A percentile compares a stretch with the other conserved stretches of the same genome.
Evolutionary conservation across 2,329 filamentous ascomycete species (phyloP).

Genomic region (Immersiporthe knoxdaviesiana): DNA sequence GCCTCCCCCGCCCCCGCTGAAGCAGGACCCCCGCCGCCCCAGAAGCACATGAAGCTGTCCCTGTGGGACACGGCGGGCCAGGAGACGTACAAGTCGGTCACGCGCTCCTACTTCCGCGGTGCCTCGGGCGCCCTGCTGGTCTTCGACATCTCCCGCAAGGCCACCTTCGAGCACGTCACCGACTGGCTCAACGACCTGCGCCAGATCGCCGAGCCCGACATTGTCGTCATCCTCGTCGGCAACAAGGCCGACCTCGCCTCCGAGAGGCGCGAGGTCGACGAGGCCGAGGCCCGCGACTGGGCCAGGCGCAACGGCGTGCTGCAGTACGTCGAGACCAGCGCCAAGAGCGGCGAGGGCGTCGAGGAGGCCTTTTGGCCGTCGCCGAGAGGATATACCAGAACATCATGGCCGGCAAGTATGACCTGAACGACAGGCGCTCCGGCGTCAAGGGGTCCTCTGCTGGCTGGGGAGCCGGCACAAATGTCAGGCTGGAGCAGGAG

Average conservation of each 20-base stretch:
- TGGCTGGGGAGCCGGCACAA: slow-evolving; percentile 45
- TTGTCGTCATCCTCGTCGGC: slow-evolving; percentile 91
- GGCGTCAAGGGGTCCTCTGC: slow-evolving; percentile 79
- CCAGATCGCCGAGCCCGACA: slow-evolving; percentile 93
- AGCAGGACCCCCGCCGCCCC: slow-evolving; percentile 40
- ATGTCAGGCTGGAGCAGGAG: slow-evolving; percentile 50
- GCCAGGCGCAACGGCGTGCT: slow-evolving; percentile 82
- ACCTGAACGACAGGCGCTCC: slow-evolving; percentile 88
- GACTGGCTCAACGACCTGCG: slow-evolving; percentile 93
- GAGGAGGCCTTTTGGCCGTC: slow-evolving; percentile 92
- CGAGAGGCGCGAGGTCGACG: slow-evolving; percentile 78
- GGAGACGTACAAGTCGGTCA: slow-evolving; percentile 97
- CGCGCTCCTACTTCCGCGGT: slow-evolving; percentile 89
- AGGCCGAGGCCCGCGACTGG: slow-evolving; percentile 87
- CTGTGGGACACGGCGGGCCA: slow-evolving; percentile 97
- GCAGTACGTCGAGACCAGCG: slow-evolving; percentile 93
- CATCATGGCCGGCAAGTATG: slow-evolving; percentile 92
- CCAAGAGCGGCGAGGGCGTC: slow-evolving; percentile 93
- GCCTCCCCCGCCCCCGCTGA: slow-evolving; percentile 57
- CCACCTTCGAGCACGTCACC: slow-evolving; percentile 85
- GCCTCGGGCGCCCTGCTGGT: slow-evolving; percentile 75
- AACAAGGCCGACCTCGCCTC: slow-evolving; percentile 88
- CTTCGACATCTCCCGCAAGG: slow-evolving; percentile 86
- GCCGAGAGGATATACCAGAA: slow-evolving; percentile 96
- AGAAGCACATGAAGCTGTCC: slow-evolving; percentile 88